Evolutionary conservation across 306 rosid genomes (phyloP).

Genomic region (Arachis hypogaea): DNA sequence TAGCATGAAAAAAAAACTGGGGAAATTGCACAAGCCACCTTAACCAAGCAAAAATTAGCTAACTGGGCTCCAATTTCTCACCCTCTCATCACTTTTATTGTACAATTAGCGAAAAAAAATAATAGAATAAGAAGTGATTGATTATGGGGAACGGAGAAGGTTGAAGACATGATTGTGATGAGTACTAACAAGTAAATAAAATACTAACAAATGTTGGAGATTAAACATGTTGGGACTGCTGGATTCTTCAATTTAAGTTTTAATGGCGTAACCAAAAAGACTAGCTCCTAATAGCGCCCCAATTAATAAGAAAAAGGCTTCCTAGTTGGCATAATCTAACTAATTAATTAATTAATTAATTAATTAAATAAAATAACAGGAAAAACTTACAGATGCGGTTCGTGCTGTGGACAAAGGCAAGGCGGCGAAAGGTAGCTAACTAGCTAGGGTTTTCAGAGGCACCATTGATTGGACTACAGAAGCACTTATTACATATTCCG

Average conservation of each 20-base stretch:
- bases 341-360: neutral
- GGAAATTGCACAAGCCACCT: neutral
- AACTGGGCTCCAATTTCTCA: neutral
- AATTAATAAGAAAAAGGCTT: neutral
- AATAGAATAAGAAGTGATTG: neutral
- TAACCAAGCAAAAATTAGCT: neutral
- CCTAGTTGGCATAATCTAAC: neutral
- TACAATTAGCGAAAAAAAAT: neutral
- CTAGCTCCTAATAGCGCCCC: neutral
- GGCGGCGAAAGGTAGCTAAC: constrained; percentile 5
- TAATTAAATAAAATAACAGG: neutral
- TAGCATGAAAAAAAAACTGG: neutral
- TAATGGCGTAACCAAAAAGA: neutral
- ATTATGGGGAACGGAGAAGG: neutral
- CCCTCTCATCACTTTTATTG: neutral
- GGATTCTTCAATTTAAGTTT: neutral
- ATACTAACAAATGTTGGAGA: neutral
- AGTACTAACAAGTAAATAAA: neutral
- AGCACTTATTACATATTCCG: neutral
- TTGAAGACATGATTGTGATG: neutral
- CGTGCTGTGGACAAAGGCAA: constrained; percentile 2
- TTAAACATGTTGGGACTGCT: neutral
- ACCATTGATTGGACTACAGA: neutral
- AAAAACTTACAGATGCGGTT: neutral
- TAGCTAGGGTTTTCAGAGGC: constrained; percentile 1